Evolutionary conservation across 306 rosid genomes (phyloP), one percentile per base, ranked within the genome.

Genomic region (Biancaea sappan): DNA sequence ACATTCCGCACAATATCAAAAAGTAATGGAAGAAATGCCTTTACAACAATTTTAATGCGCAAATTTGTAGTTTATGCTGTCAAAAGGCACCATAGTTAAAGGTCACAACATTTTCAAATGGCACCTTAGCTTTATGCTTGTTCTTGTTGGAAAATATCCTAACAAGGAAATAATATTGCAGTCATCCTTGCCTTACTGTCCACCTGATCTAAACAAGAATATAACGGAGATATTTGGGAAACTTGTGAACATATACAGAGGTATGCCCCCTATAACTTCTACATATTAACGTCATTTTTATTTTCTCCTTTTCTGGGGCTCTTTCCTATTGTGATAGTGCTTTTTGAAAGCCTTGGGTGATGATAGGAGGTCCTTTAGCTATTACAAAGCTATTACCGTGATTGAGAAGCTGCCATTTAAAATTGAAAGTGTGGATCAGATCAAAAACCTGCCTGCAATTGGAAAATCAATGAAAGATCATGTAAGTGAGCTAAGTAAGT

Each of bases 391-490:
- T 24, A 83, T 89, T 54, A 44, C 92, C 9, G 89, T 94, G 58
- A 86, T 94, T 81, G 98, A 94, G 89, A 91, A 89, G 80, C 68
- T 94, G 75, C 81, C 97, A 44, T 91, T 88, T 80, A 88, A 84
- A 73, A 90, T 91, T 83, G 91, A 90, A 81, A 84, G 89, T 66
- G 77, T 65, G 2, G 90, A 91, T 62, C 96, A 90, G 80, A 89
- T 91, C 77, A 84, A 88, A 81, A 73, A 81, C 78, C 86, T 88
- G 14, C 95, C 98, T 13, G 73, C 94, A 40, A 90, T 94, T 80
- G 98, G 98, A 43, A 91, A 90, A 83, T 91, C 96, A 41, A 81
- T 91, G 89, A 83, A 88, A 81, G 97, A 91, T 81, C 98, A 94
- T 86, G 98, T 94, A 58, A 82, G 96, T 81, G 60, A 53, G 60